Conservation (phyloP, 371 early-diverging fungal genomes). For the Lichtheimia ornata region DNA sequence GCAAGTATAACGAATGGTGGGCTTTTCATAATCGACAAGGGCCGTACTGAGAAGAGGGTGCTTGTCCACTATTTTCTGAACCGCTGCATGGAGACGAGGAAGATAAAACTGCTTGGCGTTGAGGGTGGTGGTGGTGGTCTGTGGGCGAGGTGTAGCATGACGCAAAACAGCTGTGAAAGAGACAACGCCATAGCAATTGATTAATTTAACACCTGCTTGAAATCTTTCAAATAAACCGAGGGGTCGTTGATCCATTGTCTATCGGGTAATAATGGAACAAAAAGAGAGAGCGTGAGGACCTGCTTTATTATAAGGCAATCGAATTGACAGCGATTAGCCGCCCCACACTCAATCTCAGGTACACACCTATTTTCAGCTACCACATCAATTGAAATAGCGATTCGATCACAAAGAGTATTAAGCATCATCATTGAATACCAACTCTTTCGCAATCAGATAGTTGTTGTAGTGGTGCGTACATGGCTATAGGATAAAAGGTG, state of each 20-base stretch:
- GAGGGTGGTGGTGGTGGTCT: neutral
- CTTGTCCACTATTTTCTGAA: constrained; percentile 20
- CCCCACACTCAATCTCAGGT: too few relatives aligned
- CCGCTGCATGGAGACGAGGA: constrained; percentile 21
- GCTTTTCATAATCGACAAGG: neutral
- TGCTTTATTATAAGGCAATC: too few relatives aligned
- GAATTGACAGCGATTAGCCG: too few relatives aligned
- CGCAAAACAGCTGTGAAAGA: constrained; percentile 22
- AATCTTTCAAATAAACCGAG: constrained; percentile 45
- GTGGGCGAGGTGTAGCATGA: constrained; percentile 10
- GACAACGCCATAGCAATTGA: constrained; percentile 34
- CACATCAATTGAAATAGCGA: too few relatives aligned
- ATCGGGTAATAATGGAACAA: neutral
- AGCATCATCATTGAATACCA: too few relatives aligned
- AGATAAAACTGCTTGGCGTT: constrained; percentile 20
- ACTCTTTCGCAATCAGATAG: too few relatives aligned
- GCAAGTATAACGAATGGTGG: neutral
- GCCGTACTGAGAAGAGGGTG: neutral
- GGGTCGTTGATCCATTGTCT: neutral
- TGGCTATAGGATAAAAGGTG: too few relatives aligned
- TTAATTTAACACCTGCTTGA: constrained; percentile 35
- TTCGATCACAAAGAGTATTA: too few relatives aligned
- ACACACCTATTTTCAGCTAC: too few relatives aligned
- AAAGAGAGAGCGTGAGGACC: neutral
- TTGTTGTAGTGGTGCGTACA: too few relatives aligned